A percentile compares a stretch with the other conserved stretches of the same genome.
Conservation (phyloP, 2,329 filamentous ascomycete genomes). For the Celoporthe dispersa region DNA sequence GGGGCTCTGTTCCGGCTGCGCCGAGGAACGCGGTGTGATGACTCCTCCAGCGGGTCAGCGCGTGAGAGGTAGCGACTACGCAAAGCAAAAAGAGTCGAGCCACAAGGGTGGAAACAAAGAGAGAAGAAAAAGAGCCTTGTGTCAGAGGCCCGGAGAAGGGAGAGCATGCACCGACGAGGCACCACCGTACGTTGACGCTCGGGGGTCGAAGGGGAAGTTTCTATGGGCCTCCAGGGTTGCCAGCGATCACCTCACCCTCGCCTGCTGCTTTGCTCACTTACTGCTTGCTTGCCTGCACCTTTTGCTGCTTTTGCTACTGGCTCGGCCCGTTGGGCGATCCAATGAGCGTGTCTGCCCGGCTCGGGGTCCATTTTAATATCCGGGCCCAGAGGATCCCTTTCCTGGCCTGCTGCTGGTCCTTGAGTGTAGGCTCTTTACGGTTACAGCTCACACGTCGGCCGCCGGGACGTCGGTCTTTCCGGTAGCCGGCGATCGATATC, state of each 20-base stretch:
- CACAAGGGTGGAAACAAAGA: too few species aligned
- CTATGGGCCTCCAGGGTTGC: neutral
- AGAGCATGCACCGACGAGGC: neutral
- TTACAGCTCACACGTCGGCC: neutral
- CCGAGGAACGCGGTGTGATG: neutral
- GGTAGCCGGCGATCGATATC: neutral
- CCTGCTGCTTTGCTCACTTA: neutral
- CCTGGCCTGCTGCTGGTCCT: neutral
- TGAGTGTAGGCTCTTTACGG: neutral
- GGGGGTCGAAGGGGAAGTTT: slow-evolving; percentile 2
- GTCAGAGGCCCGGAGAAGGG: neutral
- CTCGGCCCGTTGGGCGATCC: neutral
- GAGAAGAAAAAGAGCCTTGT: neutral
- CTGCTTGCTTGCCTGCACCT: neutral
- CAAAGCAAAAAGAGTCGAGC: neutral
- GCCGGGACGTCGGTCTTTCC: neutral
- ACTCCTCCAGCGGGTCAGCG: neutral
- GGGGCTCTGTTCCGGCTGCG: neutral
- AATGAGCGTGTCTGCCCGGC: neutral
- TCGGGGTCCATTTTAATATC: slow-evolving; percentile 1
- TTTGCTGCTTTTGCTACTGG: neutral
- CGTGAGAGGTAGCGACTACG: neutral
- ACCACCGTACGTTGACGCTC: neutral
- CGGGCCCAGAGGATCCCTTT: neutral
- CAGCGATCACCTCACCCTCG: slow-evolving; percentile 6